Percentiles rank a stretch among this genome's conserved stretches.
These are phyloP conservation scores for Raphanus raphanistrum DNA, from an alignment of 345 rosid genomes.

Conservation along the genomic window DNA sequence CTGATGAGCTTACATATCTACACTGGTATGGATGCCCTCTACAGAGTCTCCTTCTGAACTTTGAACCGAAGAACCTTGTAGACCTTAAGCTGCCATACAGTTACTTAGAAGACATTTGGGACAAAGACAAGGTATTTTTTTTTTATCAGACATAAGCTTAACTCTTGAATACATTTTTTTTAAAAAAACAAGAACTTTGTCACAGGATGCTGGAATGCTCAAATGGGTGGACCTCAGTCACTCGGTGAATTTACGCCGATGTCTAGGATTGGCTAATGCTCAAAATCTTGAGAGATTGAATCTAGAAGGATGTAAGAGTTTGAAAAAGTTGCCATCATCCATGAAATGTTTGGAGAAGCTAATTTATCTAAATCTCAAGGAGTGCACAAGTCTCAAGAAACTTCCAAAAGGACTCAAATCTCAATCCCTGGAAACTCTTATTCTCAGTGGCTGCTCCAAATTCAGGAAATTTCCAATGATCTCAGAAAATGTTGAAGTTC, in stretches of 20 bases:
- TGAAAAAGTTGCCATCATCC: conserved; percentile 28
- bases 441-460: conserved; percentile 38
- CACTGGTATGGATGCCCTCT: conserved; percentile 39
- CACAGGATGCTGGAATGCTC: conserved; percentile 38
- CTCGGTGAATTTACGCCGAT: conserved; percentile 14
- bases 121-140: conserved; percentile 27
- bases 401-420: conserved; percentile 13
- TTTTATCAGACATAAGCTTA: background rate
- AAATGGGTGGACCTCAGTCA: conserved; percentile 31
- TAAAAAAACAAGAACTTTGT: background rate
- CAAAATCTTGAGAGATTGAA: conserved; percentile 30
- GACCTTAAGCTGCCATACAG: conserved; percentile 32
- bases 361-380: conserved; percentile 26
- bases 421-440: conserved; percentile 28
- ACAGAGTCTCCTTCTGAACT: conserved; percentile 30
- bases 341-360: conserved; percentile 33
- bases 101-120: conserved; percentile 37
- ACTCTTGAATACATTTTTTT: background rate
- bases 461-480: conserved; percentile 33
- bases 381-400: conserved; percentile 32
- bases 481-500: conserved; percentile 26
- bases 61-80: conserved; percentile 34
- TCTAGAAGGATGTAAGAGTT: conserved; percentile 36
- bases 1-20: conserved; percentile 37
- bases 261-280: conserved; percentile 38